Base-by-base conservation (phyloP, 1,284 basidiomycete genomes). In the Rhodotorula sp. region DNA sequence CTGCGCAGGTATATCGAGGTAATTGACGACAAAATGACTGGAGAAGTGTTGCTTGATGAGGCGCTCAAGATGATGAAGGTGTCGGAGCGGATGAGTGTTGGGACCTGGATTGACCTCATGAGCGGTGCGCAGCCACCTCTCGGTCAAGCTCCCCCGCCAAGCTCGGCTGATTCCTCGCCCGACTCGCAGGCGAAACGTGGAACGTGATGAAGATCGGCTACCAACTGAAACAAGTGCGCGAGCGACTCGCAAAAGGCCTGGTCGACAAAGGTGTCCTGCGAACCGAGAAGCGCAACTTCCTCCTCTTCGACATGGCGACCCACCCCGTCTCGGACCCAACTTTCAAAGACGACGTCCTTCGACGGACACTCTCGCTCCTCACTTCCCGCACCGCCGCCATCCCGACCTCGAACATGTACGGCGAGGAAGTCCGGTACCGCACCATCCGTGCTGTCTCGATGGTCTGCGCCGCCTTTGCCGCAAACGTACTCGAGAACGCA, bases 171-270 rank as follows among this genome's bases (percentile, higher is more conserved):
- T 16, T 18, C 44, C 13, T 47, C 13, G 8, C 28, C 28, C 44
- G 0, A 26, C 22, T 5, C 50, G 26, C 78, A 95, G 93, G 93
- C 72, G 94, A 97, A 83, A 97, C 94, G 62, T 97, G 94, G 94
- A 96, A 97, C 80, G 92, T 96, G 10, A 92, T 96, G 88, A 96
- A 96, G 82, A 96, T 96, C 67, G 93, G 93, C 37, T 97, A 93
- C 82, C 94, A 97, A 81, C 87, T 97, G 61, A 97, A 97, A 81
- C 94, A 96, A 81, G 94, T 97, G 56, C 88, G 94, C 64, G 94
- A 97, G 81, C 89, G 94, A 30, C 87, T 97, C 57, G 92, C 92
- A n/a, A 97, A 97, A 80, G 94, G 94, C 2, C 86, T 97, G 52
- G 94, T 95, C 64, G 94, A 97, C 84, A 97, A 97, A 81, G 94